phyloP scores from a whole-genome alignment of 345 rosid genomes.

The Populus pruinosa region DNA sequence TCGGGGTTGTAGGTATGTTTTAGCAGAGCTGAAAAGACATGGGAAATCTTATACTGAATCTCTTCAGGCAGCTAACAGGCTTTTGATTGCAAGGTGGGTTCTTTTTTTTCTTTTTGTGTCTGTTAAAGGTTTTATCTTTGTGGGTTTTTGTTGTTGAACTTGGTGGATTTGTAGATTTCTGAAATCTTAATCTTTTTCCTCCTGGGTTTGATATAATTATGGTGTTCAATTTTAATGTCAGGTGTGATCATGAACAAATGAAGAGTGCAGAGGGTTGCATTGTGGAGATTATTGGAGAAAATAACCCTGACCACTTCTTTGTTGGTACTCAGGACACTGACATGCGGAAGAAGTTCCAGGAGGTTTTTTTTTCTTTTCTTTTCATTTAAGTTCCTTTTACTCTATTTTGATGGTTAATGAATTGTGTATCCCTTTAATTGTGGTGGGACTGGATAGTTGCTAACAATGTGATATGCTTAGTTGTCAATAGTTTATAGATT shows the following conservation, averaged over 20 bases:
- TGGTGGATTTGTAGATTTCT: not conserved
- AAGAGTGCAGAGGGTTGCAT: slow-evolving; percentile 70
- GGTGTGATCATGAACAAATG: slow-evolving; percentile 74
- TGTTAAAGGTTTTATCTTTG: not conserved
- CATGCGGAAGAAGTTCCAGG: slow-evolving; percentile 60
- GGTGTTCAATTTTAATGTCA: slow-evolving; percentile 25
- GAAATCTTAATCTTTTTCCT: not conserved
- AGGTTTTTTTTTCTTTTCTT: slow-evolving; percentile 25
- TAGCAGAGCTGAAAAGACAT: slow-evolving; percentile 70
- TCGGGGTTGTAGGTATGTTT: slow-evolving; percentile 47
- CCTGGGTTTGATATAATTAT: not conserved
- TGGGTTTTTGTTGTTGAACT: not conserved
- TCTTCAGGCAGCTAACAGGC: slow-evolving; percentile 53
- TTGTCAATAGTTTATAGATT: not conserved
- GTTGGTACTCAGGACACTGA: slow-evolving; percentile 79
- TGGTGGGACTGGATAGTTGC: not conserved
- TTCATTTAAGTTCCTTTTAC: too few relatives aligned
- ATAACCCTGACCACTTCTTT: slow-evolving; percentile 72
- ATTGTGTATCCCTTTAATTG: not conserved
- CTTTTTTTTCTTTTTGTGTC: not conserved
- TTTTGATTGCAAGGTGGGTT: slow-evolving; percentile 54
- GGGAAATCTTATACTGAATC: slow-evolving; percentile 56
- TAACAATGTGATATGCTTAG: not conserved
- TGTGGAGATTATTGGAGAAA: slow-evolving; percentile 52
- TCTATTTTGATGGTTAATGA: not conserved